phyloP scores from a whole-genome alignment of 2,329 filamentous ascomycete species.

The Fusarium staphyleae region DNA sequence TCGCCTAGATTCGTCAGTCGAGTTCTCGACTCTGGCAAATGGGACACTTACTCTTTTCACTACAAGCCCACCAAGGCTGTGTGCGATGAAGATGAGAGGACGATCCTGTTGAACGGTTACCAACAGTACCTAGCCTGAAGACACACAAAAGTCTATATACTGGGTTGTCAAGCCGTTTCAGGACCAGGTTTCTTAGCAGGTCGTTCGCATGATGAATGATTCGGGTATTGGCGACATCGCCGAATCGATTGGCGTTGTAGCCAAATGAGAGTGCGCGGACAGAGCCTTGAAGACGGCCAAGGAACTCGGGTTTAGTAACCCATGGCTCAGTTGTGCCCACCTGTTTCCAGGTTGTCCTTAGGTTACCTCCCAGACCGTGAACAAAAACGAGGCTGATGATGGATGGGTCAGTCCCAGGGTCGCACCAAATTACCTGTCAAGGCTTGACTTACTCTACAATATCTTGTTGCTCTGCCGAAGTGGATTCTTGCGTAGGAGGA shows the following conservation, averaged over 20 bases:
- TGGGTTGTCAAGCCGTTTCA: slow-evolving; percentile 29
- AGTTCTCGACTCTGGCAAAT: slow-evolving; percentile 18
- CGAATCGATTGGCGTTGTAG: slow-evolving; percentile 33
- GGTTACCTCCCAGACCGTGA: slow-evolving; percentile 28
- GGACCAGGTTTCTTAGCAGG: slow-evolving; percentile 29
- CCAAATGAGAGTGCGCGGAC: slow-evolving; percentile 31
- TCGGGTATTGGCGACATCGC: slow-evolving; percentile 33
- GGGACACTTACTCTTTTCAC: slow-evolving; percentile 25
- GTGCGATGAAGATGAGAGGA: slow-evolving; percentile 31
- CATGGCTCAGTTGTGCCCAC: slow-evolving; percentile 23
- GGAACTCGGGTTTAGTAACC: slow-evolving; percentile 27
- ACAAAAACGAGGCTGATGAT: slow-evolving; percentile 21
- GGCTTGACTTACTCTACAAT: slow-evolving; percentile 26
- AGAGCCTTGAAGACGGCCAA: slow-evolving; percentile 16
- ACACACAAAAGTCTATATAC: background rate
- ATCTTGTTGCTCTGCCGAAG: slow-evolving; percentile 5
- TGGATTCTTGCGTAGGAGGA: background rate
- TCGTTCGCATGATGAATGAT: slow-evolving; percentile 35
- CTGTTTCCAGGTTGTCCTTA: slow-evolving; percentile 25
- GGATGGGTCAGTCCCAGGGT: background rate
- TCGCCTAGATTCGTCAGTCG: slow-evolving; percentile 16
- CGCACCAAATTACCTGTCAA: background rate
- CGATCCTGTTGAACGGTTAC: slow-evolving; percentile 15
- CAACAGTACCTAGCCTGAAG: background rate
- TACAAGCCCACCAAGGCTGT: slow-evolving; percentile 31